Evolutionary conservation across 257 asterid species (phyloP).

Genomic region (Leptodermis oblonga): DNA sequence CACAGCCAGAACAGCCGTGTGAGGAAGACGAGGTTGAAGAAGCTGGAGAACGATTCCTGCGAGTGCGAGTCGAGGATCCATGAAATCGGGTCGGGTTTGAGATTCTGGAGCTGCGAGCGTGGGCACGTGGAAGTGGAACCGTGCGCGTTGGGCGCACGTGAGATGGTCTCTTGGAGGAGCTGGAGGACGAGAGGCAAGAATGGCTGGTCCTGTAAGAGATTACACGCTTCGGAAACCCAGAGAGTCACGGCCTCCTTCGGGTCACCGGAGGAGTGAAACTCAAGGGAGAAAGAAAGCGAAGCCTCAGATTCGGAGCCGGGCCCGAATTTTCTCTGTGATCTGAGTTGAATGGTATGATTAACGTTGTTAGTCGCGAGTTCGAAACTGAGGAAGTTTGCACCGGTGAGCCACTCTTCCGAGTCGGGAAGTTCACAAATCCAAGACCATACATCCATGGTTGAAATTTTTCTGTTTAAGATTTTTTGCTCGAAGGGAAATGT

Average conservation of each 20-base stretch:
- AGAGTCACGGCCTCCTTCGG: conserved; percentile 20
- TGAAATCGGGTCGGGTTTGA: conserved; percentile 56
- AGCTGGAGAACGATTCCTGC: conserved; percentile 67
- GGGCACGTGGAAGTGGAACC: conserved; percentile 59
- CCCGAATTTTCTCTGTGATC: conserved; percentile 36
- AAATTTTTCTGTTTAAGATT: too few species aligned
- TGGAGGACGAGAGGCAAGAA: conserved; percentile 70
- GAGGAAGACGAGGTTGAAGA: conserved; percentile 68
- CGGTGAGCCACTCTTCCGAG: conserved; percentile 41
- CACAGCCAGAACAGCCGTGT: conserved; percentile 74
- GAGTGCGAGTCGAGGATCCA: conserved; percentile 84
- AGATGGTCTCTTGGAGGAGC: conserved; percentile 65
- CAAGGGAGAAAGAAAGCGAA: conserved; percentile 46
- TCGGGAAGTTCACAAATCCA: conserved; percentile 77
- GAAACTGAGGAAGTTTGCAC: conserved; percentile 31
- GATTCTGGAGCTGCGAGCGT: conserved; percentile 54
- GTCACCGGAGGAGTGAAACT: conserved; percentile 16
- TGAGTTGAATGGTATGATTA: conserved; percentile 41
- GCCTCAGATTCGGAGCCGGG: conserved; percentile 21
- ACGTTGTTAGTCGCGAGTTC: conserved; percentile 29
- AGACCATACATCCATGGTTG: conserved; percentile 67
- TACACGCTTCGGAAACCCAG: conserved; percentile 67
- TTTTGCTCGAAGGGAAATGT: neutral
- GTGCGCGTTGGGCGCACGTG: conserved; percentile 61
- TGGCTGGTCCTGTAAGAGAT: conserved; percentile 49